Evolutionary conservation across 2,329 filamentous ascomycete genomes (phyloP).

Genomic region (Sclerotinia glacialis): DNA sequence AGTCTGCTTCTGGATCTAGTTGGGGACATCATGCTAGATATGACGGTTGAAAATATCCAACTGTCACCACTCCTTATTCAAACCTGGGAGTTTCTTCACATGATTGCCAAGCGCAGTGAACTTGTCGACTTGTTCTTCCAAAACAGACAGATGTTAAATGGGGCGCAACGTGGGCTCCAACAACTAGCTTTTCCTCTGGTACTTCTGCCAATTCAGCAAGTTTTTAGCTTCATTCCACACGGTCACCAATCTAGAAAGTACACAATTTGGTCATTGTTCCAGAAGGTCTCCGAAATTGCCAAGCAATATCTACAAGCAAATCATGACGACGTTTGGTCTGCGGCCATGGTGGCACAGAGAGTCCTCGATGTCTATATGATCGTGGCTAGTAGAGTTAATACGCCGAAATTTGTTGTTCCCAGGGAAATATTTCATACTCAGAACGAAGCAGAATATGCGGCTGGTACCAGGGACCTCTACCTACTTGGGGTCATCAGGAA

Average conservation of each 20-base stretch:
- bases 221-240: not conserved
- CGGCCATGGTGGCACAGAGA: not conserved
- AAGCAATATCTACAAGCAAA: not conserved
- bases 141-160: not conserved
- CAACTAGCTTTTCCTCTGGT: not conserved
- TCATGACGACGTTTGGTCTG: conserved; percentile 3
- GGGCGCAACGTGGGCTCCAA: not conserved
- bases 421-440: not conserved
- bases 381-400: not conserved
- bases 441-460: not conserved
- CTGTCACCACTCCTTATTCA: not conserved
- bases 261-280: not conserved
- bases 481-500: not conserved
- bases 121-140: not conserved
- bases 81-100: not conserved
- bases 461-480: not conserved
- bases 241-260: fast-evolving
- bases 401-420: fast-evolving
- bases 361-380: not conserved
- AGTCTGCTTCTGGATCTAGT: not conserved
- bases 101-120: not conserved
- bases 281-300: fast-evolving
- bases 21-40: not conserved
- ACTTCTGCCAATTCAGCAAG: not conserved
- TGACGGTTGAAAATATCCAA: not conserved